Evolutionary conservation across 2,329 filamentous ascomycete species (phyloP).

Genomic region (Rhinocladiella mackenziei): DNA sequence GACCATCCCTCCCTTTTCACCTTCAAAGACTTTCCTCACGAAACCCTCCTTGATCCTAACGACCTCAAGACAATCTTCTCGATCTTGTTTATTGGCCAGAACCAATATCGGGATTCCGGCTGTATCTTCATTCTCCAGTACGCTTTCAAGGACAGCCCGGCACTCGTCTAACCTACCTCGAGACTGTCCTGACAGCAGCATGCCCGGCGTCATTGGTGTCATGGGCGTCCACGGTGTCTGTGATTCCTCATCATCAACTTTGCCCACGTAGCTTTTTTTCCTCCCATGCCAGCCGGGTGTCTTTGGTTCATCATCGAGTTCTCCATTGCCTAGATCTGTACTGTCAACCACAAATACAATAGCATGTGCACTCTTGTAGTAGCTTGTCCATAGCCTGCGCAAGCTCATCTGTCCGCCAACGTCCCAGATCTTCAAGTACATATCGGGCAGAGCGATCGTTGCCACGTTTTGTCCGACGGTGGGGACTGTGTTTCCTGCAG

Average conservation of each 20-base stretch:
- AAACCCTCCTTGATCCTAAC: constrained; percentile 95
- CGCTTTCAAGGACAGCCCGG: constrained; percentile 80
- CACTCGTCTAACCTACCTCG: constrained; percentile 76
- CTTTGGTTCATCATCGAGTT: constrained; percentile 52
- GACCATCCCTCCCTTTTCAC: constrained; percentile 79
- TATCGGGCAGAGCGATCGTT: constrained; percentile 82
- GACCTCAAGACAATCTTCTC: constrained; percentile 96
- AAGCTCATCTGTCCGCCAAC: constrained; percentile 89
- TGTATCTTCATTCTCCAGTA: constrained; percentile 80
- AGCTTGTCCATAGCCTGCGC: constrained; percentile 89
- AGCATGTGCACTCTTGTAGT: constrained; percentile 89
- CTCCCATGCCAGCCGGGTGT: constrained; percentile 26
- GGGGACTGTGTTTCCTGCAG: constrained; percentile 78
- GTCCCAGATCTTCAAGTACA: constrained; percentile 99
- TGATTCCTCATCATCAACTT: constrained; percentile 28
- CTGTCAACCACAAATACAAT: constrained; percentile 98
- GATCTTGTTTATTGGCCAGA: constrained; percentile 94
- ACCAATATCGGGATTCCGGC: constrained; percentile 89
- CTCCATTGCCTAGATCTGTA: constrained; percentile 71
- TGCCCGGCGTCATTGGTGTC: constrained; percentile 36
- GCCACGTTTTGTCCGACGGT: constrained; percentile 97
- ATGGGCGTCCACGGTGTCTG: constrained; percentile 37
- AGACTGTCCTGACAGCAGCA: constrained; percentile 22
- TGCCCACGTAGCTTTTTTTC: constrained; percentile 30
- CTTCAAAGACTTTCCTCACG: constrained; percentile 92